phyloP scores from a whole-genome alignment of 805 yeast species.

The Diddensiella transvaalensis region DNA sequence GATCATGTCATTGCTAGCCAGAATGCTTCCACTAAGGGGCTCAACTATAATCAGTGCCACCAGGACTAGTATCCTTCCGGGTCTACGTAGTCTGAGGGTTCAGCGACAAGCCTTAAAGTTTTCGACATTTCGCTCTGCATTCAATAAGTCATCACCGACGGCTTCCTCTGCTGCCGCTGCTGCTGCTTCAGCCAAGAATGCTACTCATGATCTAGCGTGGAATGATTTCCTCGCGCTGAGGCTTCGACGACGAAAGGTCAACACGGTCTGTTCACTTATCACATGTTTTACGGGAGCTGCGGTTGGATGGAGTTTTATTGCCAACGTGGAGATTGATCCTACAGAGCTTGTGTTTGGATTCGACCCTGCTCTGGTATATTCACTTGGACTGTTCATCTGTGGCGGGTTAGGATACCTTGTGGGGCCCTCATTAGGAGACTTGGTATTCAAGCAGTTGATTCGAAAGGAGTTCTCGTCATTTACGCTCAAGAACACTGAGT shows the following conservation, averaged over 20 bases:
- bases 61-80: neutral
- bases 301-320: conserved; percentile 68
- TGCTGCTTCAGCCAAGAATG: neutral
- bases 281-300: conserved; percentile 66
- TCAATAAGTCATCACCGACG: too few relatives aligned
- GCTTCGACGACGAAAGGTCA: conserved; percentile 68
- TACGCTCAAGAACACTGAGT: conserved; percentile 59
- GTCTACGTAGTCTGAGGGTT: neutral
- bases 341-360: conserved; percentile 82
- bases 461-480: conserved; percentile 29
- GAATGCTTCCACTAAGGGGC: neutral
- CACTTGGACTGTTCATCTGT: conserved; percentile 66
- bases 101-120: neutral
- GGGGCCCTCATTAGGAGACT: conserved; percentile 80
- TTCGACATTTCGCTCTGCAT: neutral
- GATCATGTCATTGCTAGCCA: neutral
- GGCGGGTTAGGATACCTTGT: conserved; percentile 74
- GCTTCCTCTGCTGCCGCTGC: neutral
- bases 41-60: neutral
- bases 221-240: conserved; percentile 72
- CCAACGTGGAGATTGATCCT: conserved; percentile 82
- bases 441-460: conserved; percentile 49
- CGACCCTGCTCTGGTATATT: conserved; percentile 80
- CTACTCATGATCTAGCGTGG: conserved; percentile 53
- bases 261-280: conserved; percentile 60